Base-by-base conservation (phyloP, 495 filamentous ascomycete genomes). In the Annulohypoxylon maeteangense region DNA sequence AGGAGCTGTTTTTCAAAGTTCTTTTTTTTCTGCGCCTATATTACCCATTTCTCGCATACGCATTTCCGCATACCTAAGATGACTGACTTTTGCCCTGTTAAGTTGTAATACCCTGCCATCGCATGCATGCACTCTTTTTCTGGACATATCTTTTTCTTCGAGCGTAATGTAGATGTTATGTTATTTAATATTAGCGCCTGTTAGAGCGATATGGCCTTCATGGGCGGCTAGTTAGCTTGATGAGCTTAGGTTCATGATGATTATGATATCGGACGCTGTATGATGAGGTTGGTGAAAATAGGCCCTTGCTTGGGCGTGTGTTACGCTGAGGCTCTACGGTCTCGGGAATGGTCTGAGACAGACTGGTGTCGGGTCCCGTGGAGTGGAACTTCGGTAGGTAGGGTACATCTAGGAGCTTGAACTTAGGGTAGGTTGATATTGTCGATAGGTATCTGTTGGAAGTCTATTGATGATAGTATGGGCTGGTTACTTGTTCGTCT, bases 311-410 rank as follows among this genome's bases (percentile, higher is more conserved):
- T n/a, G 12, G 36, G 36, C 4, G 14, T 14, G 45, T 60, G 23
- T 10, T 51, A 61, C 65, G 7, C 10, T 59, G 68, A 59, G 69
- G 69, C 69, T 71, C 68, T 32, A 18, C n/a, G 51, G 68, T 71
- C 45, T 64, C 59, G 69, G 63, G 53, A 44, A 20, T 32, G 34
- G 5, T 59, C 63, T 59, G 69, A 71, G 63, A 71, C 69, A 67
- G 4, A 27, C 8, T 11, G 12, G 47, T 27, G 51, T 32, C 27
- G 34, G 57, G 57, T 6, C 53, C 56, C 23, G 23, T n/a, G 47
- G 2, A 11, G 25, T 51, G 47, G 23, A 27, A 51, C 23, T 51
- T 51, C 10, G 12, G 22, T 27, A 42, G 27, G 27, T 45, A 48
- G 4, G n/a, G n/a, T 42, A 11, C 6, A 5, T 44, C 12, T 18